Conservation (phyloP, 805 yeast genomes). For the Starmerella asiatica region DNA sequence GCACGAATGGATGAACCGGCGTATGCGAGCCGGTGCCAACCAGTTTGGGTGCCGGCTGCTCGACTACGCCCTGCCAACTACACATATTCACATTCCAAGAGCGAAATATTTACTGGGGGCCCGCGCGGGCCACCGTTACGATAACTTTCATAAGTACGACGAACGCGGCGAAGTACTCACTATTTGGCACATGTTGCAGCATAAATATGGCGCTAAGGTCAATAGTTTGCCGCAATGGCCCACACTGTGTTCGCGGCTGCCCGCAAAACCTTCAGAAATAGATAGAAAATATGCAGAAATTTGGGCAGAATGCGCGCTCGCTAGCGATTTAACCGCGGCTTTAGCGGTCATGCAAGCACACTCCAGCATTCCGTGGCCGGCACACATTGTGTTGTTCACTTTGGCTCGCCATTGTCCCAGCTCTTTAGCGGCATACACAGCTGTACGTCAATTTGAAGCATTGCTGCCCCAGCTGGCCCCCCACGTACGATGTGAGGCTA, state of each 20-base stretch:
- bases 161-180: slow-evolving; percentile 11
- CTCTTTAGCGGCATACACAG: slow-evolving; percentile 20
- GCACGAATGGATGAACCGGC: too few species aligned
- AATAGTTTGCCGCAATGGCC: neutral
- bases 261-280: too few species aligned
- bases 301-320: slow-evolving; percentile 11
- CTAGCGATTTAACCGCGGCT: slow-evolving; percentile 15
- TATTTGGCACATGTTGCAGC: neutral
- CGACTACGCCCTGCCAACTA: slow-evolving; percentile 9
- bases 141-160: neutral
- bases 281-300: neutral
- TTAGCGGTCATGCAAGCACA: slow-evolving; percentile 12
- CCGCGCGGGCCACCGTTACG: slow-evolving; percentile 14
- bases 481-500: slow-evolving; percentile 17
- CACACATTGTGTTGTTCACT: slow-evolving; percentile 21
- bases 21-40: too few species aligned
- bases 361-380: slow-evolving; percentile 21
- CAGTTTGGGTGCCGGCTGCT: slow-evolving; percentile 16
- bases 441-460: slow-evolving; percentile 17
- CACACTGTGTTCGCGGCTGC: neutral
- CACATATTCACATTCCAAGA: slow-evolving; percentile 9
- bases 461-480: slow-evolving; percentile 6
- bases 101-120: slow-evolving; percentile 7
- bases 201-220: neutral
- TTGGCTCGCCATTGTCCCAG: slow-evolving; percentile 18